phyloP scores from a whole-genome alignment of 176 grass and related monocot genomes.

The Cenchrus americanus region DNA sequence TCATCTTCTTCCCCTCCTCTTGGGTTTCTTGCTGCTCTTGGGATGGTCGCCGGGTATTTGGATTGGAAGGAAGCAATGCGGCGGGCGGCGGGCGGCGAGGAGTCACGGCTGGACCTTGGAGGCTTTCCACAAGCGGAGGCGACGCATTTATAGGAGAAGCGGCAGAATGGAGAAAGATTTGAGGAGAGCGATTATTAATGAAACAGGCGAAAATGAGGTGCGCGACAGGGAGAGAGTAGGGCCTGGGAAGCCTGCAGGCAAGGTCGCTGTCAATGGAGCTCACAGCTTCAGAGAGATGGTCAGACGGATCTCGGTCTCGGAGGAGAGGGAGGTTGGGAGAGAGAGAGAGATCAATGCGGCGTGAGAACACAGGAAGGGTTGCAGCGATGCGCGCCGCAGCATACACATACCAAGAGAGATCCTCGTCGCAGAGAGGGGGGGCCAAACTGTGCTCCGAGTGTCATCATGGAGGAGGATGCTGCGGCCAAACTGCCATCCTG shows the following conservation, averaged over 20 bases:
- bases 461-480: conserved; percentile 2
- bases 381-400: background rate
- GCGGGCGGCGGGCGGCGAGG: background rate
- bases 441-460: background rate
- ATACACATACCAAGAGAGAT: conserved; percentile 21
- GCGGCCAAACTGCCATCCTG: background rate
- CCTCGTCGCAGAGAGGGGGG: background rate
- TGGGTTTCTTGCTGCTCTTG: background rate
- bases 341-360: background rate
- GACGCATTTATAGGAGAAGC: conserved; percentile 37
- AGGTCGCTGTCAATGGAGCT: conserved; percentile 19
- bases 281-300: background rate
- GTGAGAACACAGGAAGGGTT: background rate
- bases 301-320: background rate
- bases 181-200: background rate
- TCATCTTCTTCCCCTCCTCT: conserved; percentile 43
- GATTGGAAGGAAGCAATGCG: conserved; percentile 18
- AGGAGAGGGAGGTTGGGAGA: background rate
- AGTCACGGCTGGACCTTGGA: conserved; percentile 25
- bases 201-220: background rate
- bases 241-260: background rate
- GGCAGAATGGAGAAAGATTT: conserved; percentile 28
- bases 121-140: conserved; percentile 14
- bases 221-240: conserved; percentile 13
- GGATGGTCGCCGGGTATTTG: background rate